Percentiles rank a stretch among this genome's conserved stretches.
Evolutionary conservation across 1,284 basidiomycete genomes (phyloP).

Genomic region (Tilletia setariae): DNA sequence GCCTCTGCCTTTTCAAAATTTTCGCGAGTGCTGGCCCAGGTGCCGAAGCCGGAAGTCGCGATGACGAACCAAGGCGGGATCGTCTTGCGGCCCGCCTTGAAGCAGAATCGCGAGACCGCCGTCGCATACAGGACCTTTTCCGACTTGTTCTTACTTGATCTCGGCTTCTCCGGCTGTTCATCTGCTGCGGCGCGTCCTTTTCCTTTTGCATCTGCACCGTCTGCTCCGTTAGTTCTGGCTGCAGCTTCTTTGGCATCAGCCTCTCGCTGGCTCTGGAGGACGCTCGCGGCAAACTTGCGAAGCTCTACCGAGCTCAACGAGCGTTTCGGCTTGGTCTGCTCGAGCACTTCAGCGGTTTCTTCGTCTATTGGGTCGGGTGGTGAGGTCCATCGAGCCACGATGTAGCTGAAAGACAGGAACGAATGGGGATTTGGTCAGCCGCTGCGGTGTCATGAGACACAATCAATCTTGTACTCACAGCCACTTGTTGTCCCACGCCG

Average conservation of each 20-base stretch:
- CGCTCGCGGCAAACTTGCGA: constrained; percentile 9
- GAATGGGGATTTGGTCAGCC: neutral
- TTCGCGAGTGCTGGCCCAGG: constrained; percentile 22
- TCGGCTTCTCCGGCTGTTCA: neutral
- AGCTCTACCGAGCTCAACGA: neutral
- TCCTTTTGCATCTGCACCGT: neutral
- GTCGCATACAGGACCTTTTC: constrained; percentile 33
- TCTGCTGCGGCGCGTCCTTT: constrained; percentile 3
- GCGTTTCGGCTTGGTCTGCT: constrained; percentile 13
- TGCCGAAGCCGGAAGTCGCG: constrained; percentile 41
- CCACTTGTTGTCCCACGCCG: constrained; percentile 47
- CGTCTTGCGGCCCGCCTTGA: constrained; percentile 36
- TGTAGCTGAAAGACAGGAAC: neutral
- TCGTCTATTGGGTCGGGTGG: neutral
- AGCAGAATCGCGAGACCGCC: constrained; percentile 38
- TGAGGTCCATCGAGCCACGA: neutral
- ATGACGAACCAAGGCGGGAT: constrained; percentile 45
- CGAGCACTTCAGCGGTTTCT: constrained; percentile 6
- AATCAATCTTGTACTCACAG: constrained; percentile 19
- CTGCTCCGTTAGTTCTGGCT: neutral
- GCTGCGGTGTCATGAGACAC: too few relatives aligned
- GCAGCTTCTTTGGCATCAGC: constrained; percentile 3
- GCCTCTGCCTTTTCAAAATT: constrained; percentile 43
- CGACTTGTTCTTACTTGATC: neutral
- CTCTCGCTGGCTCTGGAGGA: constrained; percentile 9